Evolutionary conservation across 176 grass and related monocot species (phyloP).

Genomic region (Ananas comosus): DNA sequence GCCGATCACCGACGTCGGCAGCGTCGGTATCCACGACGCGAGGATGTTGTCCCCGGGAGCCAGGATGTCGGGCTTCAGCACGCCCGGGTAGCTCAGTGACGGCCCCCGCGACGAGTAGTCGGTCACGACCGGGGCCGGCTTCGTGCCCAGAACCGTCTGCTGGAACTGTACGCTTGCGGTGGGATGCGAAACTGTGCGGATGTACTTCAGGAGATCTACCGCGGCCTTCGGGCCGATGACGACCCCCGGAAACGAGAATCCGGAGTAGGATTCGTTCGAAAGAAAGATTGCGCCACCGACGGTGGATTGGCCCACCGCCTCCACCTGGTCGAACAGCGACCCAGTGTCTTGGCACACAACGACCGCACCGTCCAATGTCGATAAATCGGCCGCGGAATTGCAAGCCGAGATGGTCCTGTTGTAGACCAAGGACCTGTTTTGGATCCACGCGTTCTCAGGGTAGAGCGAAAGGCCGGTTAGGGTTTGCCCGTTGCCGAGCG

Average conservation of each 20-base stretch:
- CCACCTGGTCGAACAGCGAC: neutral
- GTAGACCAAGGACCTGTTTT: neutral
- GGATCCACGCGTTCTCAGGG: neutral
- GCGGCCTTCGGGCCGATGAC: neutral
- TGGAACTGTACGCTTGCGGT: neutral
- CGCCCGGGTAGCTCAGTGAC: slow-evolving; percentile 29
- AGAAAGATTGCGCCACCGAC: neutral
- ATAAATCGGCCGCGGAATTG: neutral
- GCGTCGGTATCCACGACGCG: slow-evolving; percentile 43
- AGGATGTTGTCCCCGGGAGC: slow-evolving; percentile 66
- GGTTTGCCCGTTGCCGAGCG: slow-evolving; percentile 8
- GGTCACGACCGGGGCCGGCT: slow-evolving; percentile 44
- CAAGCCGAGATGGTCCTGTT: neutral
- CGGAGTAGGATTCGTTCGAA: neutral
- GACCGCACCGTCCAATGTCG: neutral
- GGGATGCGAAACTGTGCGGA: neutral
- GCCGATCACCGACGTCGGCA: slow-evolving; percentile 11
- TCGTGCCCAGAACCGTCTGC: slow-evolving; percentile 42
- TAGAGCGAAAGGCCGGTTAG: slow-evolving; percentile 6
- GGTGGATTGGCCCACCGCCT: neutral
- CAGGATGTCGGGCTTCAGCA: slow-evolving; percentile 59
- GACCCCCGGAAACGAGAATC: neutral
- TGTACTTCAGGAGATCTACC: neutral
- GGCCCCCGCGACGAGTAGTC: slow-evolving; percentile 64
- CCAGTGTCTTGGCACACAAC: neutral